Conservation (phyloP, 176 grass and related monocot genomes). For the Melocanna baccifera region DNA sequence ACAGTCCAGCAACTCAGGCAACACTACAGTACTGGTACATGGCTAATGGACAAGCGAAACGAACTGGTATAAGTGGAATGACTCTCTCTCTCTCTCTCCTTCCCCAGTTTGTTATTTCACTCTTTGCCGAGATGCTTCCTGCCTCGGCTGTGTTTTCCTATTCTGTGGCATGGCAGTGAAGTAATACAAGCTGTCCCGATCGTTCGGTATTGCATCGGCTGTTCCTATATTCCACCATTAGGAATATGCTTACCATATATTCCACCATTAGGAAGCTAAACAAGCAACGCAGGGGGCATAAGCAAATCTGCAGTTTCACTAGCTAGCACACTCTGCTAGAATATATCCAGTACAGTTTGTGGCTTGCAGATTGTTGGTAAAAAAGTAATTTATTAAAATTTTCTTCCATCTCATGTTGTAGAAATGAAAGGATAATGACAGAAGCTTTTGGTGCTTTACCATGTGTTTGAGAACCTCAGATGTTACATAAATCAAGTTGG, state of each 20-base stretch:
- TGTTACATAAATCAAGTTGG: neutral
- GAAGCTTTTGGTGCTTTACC: neutral
- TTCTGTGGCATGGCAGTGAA: neutral
- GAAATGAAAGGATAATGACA: neutral
- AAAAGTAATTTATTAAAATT: neutral
- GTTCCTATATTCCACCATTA: neutral
- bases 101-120: neutral
- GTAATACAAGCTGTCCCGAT: neutral
- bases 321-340: neutral
- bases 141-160: neutral
- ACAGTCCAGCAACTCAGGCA: neutral
- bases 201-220: neutral
- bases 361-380: neutral
- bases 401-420: neutral
- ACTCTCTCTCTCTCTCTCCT: neutral
- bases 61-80: neutral
- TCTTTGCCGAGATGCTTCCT: slow-evolving; percentile 11
- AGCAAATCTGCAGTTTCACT: neutral
- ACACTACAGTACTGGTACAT: neutral
- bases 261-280: neutral
- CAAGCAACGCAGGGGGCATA: neutral
- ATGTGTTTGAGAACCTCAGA: neutral
- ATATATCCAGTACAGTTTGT: neutral
- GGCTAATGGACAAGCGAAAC: slow-evolving; percentile 15
- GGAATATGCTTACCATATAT: slow-evolving; percentile 1